Conservation (phyloP, 345 rosid genomes). For the Camelina sativa region DNA sequence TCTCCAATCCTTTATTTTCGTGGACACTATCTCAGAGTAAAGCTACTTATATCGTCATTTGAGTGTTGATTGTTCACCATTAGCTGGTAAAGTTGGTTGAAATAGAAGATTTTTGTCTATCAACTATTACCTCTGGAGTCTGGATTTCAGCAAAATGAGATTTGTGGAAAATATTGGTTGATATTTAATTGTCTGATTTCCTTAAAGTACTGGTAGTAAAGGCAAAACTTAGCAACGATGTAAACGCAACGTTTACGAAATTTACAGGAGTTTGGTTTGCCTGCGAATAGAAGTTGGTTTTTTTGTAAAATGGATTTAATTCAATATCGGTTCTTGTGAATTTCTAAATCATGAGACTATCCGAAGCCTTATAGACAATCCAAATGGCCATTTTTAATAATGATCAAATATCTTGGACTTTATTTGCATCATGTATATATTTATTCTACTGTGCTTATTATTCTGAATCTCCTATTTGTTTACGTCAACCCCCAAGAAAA, state of each 20-base stretch:
- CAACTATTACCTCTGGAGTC: neutral
- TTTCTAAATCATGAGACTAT: too few species aligned
- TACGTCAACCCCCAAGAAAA: too few species aligned
- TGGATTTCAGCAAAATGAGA: neutral
- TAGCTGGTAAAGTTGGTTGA: slow-evolving; percentile 12
- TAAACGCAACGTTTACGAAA: slow-evolving; percentile 15
- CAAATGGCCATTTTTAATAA: too few species aligned
- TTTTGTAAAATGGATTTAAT: too few species aligned
- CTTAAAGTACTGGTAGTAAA: neutral
- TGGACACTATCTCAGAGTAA: neutral
- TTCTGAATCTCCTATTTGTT: too few species aligned
- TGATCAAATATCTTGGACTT: too few species aligned
- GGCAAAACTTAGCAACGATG: neutral
- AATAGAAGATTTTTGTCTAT: slow-evolving; percentile 1
- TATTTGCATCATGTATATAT: too few species aligned
- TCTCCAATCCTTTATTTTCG: neutral
- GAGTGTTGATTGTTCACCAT: slow-evolving; percentile 19
- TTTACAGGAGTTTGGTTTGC: neutral
- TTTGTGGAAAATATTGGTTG: neutral
- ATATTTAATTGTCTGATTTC: slow-evolving; percentile 7
- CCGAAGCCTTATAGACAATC: too few species aligned
- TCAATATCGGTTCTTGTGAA: too few species aligned
- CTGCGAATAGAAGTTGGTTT: neutral
- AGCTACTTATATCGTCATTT: neutral
- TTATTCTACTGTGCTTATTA: too few species aligned